Evolutionary conservation across 1,284 basidiomycete species (phyloP), one percentile per base, ranked within the genome.

Genomic region (Boletus subluridellus): DNA sequence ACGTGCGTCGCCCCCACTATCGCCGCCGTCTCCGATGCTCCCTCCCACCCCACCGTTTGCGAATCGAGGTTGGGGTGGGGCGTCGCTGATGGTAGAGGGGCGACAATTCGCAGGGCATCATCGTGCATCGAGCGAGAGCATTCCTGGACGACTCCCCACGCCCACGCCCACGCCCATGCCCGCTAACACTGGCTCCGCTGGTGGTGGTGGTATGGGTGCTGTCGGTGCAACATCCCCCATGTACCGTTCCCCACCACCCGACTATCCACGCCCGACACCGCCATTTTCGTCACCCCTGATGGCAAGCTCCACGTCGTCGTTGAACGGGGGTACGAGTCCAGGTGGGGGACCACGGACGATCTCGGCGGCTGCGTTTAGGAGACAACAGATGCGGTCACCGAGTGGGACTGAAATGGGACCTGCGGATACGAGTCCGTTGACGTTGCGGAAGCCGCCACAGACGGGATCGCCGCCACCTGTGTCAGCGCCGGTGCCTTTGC

Each of bases 281-380:
- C 68, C 76, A 3, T 70, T 74, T 39, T 71, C 67, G 3, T 71
- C 60, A n/a, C 66, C 60, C 2, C 61, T 58, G 54, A 74, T 60
- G 70, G 68, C 61, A 26, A 60, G 63, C 30, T 78, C 77, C 1
- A 71, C 71, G 26, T 69, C 75, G 5, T 76, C 76, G 2, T 66
- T 75, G 61, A 55, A 66, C 35, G 54, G 64, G n/a, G 60, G 56
- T 17, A 4, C n/a, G 30, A 69, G 48, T 35, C 58, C 60, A 14
- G 54, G 50, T 6, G 59, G 59, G 9, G 52, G 54, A 1, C 66
- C 66, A 15, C 79, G 85, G 38, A 91, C 82, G 45, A 90, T 91
- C 57, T 83, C 87, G 1, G 89, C 88, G 0, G 86, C 87, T 9
- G 89, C 88, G 26, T 91, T 91, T 74, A 82, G 82, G 67, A 76